Evolutionary conservation across 805 yeast genomes (phyloP), one percentile per base, ranked within the genome.

Genomic region (Metahyphopichia silvanorum): DNA sequence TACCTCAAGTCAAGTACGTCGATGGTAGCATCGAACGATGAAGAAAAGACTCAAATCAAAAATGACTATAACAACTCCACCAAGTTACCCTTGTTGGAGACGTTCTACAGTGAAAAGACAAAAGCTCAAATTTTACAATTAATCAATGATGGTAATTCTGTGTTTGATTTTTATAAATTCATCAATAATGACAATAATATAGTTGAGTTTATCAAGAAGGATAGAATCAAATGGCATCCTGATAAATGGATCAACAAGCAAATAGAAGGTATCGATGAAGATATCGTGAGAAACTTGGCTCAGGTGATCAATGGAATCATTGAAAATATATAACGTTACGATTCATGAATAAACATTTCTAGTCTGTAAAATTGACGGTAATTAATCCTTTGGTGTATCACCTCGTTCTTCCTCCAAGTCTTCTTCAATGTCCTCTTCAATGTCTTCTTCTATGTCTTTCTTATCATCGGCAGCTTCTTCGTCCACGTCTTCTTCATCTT

Each of bases 211-310:
- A 31, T 65, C 5, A 76, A 70, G 37, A 43, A 37, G 18, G 87
- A 81, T 43, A 51, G 87, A 34, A 51, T 80, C 5, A 55, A 74
- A 39, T 81, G 87, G 87, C 88, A 81, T 49, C 88, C 88, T 1
- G 88, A 81, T 47, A 72, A 69, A 45, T 73, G 81, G 79, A 45
- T 50, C 8, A 48, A 51, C 8, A 49, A 48, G 15, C 14, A 10
- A 15, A 5, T 10, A 31, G 40, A 32, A 5, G 30, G 24, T n/a
- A 38, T 55, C 31, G 57, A 56, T 34, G 35, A 38, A 42, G 55
- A 56, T 19, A 43, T 57, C 22, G 51, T 63, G 11, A 54, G 55
- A 33, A 37, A 33, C 21, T 39, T 66, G 31, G 50, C 65, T 25
- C 60, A 57, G 40, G 47, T 48, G 16, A 43, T 66, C 30, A 66